Evolutionary conservation across 768 basidiomycete genomes (phyloP).

Genomic region (Suillus luteus): DNA sequence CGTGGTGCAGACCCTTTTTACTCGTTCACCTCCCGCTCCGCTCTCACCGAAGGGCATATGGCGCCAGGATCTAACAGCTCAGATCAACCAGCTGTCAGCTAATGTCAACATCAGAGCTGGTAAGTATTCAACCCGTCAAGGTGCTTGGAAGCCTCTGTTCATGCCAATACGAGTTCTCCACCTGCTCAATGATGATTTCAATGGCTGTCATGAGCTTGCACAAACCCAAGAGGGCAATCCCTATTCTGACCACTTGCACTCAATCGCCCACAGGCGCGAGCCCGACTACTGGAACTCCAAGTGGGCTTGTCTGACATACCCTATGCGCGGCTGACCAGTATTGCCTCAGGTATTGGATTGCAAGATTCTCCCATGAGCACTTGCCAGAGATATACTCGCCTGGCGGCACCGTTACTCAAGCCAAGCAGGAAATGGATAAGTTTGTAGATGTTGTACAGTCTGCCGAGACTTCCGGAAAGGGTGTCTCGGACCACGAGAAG

Average conservation of each 20-base stretch:
- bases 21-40: constrained; percentile 17
- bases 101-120: constrained; percentile 20
- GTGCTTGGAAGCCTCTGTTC: not conserved
- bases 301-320: constrained; percentile 8
- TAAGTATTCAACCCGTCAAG: constrained; percentile 3
- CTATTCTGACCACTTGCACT: constrained; percentile 26
- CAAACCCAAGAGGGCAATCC: constrained; percentile 24
- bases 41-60: constrained; percentile 21
- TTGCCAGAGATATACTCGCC: constrained; percentile 21
- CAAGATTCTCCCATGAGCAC: constrained; percentile 21
- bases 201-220: constrained; percentile 22
- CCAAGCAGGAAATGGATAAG: constrained; percentile 9
- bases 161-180: constrained; percentile 15
- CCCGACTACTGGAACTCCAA: constrained; percentile 24
- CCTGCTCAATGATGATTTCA: constrained; percentile 25
- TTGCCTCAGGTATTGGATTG: constrained; percentile 20
- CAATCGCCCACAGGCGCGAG: constrained; percentile 27
- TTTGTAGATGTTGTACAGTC: constrained; percentile 19
- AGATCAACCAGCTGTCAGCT: constrained; percentile 22
- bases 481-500: constrained; percentile 19
- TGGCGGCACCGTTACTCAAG: constrained; percentile 16
- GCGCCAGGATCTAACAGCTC: constrained; percentile 18
- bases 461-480: constrained; percentile 17
- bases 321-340: not conserved
- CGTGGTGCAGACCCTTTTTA: constrained; percentile 20